Base-by-base conservation (phyloP, 2,329 filamentous ascomycete species). In the Aureobasidium zeae region DNA sequence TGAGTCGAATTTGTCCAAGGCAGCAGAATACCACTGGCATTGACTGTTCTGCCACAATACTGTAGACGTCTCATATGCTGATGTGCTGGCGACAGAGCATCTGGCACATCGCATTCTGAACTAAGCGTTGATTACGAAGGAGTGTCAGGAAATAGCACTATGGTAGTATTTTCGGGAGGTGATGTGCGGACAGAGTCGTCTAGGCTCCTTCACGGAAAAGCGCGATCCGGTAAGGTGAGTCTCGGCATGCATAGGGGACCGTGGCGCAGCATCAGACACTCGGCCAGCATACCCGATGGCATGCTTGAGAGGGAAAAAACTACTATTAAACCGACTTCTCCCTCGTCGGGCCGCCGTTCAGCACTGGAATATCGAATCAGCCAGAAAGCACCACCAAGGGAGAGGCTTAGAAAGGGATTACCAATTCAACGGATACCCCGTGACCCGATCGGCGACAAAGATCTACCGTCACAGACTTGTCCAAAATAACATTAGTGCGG, bases 381-480 rank as follows among this genome's bases (percentile, higher is more conserved):
- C 22, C 19, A 22, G 37, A 41, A 20, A 21, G 15, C 11, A 38
- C 2, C 28, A 30, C 6, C 28, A 28, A 7, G 28, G 19, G 20
- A 25, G 12, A 24, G 9, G 17, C 16, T 10, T 24, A 6, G 13
- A 30, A 9, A 13, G 9, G 19, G n/a, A 41, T 41, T 41, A 41
- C 28, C 37, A 41, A 41, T 41, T 25, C 37, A 41, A 41, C 37
- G 25, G 25, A 41, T 32, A 32, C 25, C 28, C 13, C 30, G 38
- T 43, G 38, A 43, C 38, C 30, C 21, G 3, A 26, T 33, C 21
- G 13, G 6, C 37, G 19, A 26, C 28, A 19, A 24, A 16, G 38
- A 42, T 42, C 38, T 8, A 9, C 10, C 5, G 11, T 20, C 38
- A 13, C 21, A 17, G 38, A 28, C n/a, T 42, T 38, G 24, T 25